Conservation (phyloP, 345 rosid genomes). For the Hibiscus mutabilis region DNA sequence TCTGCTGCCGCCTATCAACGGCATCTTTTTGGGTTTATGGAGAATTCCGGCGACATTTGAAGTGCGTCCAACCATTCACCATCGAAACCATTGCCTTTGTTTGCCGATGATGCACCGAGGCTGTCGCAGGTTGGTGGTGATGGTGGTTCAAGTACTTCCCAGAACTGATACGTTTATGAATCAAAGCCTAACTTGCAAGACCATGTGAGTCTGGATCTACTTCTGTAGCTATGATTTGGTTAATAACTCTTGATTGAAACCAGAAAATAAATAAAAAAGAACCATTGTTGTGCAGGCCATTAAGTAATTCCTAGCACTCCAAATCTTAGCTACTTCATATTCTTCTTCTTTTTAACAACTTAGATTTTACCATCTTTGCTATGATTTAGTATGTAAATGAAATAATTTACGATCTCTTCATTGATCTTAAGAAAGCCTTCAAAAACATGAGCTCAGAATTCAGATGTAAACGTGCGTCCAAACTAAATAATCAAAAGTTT, state of each 20-base stretch:
- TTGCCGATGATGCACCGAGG: slow-evolving; percentile 34
- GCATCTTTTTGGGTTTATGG: slow-evolving; percentile 67
- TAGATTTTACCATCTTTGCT: background rate
- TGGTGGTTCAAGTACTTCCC: slow-evolving; percentile 26
- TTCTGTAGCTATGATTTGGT: slow-evolving; percentile 39
- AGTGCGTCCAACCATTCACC: slow-evolving; percentile 31
- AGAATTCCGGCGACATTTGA: slow-evolving; percentile 32
- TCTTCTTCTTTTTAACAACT: background rate
- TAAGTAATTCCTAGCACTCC: background rate
- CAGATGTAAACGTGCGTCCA: no score
- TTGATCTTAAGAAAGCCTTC: background rate
- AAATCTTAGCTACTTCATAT: background rate
- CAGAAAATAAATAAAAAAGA: background rate
- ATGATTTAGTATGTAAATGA: slow-evolving; percentile 14
- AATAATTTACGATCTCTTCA: slow-evolving; percentile 7
- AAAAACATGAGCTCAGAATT: no score
- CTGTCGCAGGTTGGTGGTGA: slow-evolving; percentile 20
- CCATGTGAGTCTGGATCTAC: slow-evolving; percentile 96
- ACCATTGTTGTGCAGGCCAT: background rate
- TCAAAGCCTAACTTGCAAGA: slow-evolving; percentile 50
- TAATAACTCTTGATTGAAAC: slow-evolving; percentile 1
- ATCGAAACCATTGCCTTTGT: slow-evolving; percentile 30
- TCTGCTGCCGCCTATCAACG: slow-evolving; percentile 53
- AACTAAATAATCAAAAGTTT: no score
- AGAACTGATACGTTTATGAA: slow-evolving; percentile 37